Evolutionary conservation across 257 asterid species (phyloP), one percentile per base, ranked within the genome.

Genomic region (Penstemon barbatus): DNA sequence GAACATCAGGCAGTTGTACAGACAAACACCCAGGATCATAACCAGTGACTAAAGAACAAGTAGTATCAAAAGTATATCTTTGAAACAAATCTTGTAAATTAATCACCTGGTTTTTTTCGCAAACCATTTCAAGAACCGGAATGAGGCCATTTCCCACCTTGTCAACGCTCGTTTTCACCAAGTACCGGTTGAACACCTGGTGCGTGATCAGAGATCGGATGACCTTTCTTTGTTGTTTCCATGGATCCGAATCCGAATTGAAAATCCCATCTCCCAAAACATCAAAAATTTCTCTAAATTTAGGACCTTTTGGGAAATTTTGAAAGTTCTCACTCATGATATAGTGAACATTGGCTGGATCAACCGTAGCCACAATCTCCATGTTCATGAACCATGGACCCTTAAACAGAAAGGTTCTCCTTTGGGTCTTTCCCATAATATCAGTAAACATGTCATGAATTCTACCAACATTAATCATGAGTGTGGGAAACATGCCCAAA

Each of bases 21-120:
- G 95, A 81, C 38, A 87, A 57, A 64, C 95, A 85, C 6, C 95
- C 95, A 0, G 91, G 95, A 61, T 87, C 91, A 38, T 70, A 82
- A 0, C 91, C 89, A 0, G 89, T 85, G n/a, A 87, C 82, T 59
- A 87, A 41, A 40, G 65, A 57, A 33, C 86, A 83, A 5, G 91
- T 84, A 7, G 83, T 79, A 61, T 87, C 95, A 45, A 87, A 87
- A 0, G 95, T 84, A 19, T 81, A 69, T 51, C 95, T 61, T 44
- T 85, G 95, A 57, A 81, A 87, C 52, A 84, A 33, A 19, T 87
- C 91, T 55, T 87, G 91, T n/a, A 87, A 43, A 75, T 87, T 89
- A 6, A 87, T 33, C 38, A 74, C 75, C 3, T 11, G 0, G 4
- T 80, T 82, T 0, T 71, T 8, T 6, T 45, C 4, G 0, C 73